Base-by-base conservation (phyloP, 768 basidiomycete genomes). In the Galerina marginata region DNA sequence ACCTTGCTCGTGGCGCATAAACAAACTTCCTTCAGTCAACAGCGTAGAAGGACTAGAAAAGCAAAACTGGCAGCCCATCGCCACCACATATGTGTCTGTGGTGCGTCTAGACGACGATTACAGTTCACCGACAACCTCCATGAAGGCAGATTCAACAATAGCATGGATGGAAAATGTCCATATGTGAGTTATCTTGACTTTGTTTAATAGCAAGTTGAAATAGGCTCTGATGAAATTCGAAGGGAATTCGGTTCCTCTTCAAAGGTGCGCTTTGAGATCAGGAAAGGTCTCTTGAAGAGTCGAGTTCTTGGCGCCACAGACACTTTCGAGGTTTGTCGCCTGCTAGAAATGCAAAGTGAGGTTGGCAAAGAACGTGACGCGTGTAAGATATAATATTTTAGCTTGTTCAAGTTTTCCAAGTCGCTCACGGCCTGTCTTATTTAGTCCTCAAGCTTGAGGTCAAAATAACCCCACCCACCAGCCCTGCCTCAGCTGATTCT, bases 101-200 rank as follows among this genome's bases (percentile, higher is more conserved):
- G 65, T 65, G 61, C 59, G 48, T n/a, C 43, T 66, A 66, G 47
- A 62, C 60, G 6, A 63, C 51, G 16, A 59, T 66, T 45, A 60
- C 58, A 2, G 45, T 61, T 33, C 29, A 39, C 33, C 55, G 4
- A 70, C 69, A 1, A 65, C 66, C 20, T 54, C 56, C 29, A 65
- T 60, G 59, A 67, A 64, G 55, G 61, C 12, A 40, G 44, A 44
- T 40, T 11, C 61, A 20, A 36, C 47, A 4, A 66, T 67, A 4
- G 16, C 48, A 25, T 70, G 69, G 69, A 56, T 52, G 7, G 67
- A 70, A 39, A 70, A 70, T 48, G 39, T 67, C 54, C 66, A 65
- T 67, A 50, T 37, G 63, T 56, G 5, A 23, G 33, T 26, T 6
- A 15, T 25, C 46, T 33, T 25, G 11, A 48, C 43, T 23, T 11